A percentile compares a stretch with the other conserved stretches of the same genome.
Conservation (phyloP, 2,329 filamentous ascomycete genomes). For the Botrytis tulipae region DNA sequence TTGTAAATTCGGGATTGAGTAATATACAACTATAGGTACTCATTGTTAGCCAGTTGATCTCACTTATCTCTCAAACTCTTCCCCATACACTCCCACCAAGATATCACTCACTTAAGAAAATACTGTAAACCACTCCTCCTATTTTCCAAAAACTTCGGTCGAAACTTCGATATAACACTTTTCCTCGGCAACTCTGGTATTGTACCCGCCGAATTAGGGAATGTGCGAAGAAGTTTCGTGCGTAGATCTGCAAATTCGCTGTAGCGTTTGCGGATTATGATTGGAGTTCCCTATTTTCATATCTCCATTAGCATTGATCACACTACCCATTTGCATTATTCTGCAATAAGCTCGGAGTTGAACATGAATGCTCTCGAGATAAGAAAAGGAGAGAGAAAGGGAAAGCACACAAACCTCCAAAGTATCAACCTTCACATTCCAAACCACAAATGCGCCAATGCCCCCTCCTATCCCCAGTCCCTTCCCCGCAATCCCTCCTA, state of each 20-base stretch:
- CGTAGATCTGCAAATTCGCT: conserved; percentile 91
- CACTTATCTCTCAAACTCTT: no score
- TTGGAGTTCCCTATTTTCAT: conserved; percentile 53
- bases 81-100: background rate
- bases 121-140: conserved; percentile 81
- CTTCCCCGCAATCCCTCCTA: background rate
- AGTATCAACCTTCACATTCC: conserved; percentile 86
- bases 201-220: conserved; percentile 80
- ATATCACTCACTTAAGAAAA: conserved; percentile 78
- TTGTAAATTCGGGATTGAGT: conserved; percentile 89
- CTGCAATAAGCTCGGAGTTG: background rate
- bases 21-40: conserved; percentile 68
- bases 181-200: conserved; percentile 90
- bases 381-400: background rate
- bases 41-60: conserved; percentile 15
- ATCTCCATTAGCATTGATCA: conserved; percentile 16
- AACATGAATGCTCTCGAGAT: background rate
- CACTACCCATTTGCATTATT: background rate
- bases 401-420: conserved; percentile 58
- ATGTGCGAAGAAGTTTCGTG: conserved; percentile 69
- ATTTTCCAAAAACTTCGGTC: conserved; percentile 80
- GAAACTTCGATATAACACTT: conserved; percentile 83
- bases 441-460: conserved; percentile 87
- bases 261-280: conserved; percentile 71
- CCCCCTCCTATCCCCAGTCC: background rate